A percentile compares a stretch with the other conserved stretches of the same genome.
Evolutionary conservation across 352 stramenopile species (phyloP).

Genomic region (Blastocystis sp.): DNA sequence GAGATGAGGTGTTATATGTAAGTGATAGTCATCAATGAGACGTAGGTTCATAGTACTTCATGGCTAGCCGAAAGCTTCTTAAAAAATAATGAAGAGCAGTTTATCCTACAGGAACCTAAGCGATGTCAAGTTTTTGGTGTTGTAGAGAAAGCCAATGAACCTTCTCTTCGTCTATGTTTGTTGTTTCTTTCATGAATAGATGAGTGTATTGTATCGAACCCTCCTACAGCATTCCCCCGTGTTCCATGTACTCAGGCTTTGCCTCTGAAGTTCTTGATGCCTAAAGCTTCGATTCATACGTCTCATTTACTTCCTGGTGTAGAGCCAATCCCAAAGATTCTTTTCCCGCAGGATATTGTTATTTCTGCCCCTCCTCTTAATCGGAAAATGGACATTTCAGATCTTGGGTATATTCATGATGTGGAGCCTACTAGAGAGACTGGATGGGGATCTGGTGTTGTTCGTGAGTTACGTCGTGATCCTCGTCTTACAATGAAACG

Average conservation of each 20-base stretch:
- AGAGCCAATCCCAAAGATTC: background rate
- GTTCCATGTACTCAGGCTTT: background rate
- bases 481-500: background rate
- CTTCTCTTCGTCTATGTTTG: background rate
- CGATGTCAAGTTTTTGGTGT: background rate
- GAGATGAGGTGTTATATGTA: slow-evolving; percentile 34
- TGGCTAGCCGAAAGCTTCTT: background rate
- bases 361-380: background rate
- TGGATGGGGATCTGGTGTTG: slow-evolving; percentile 14
- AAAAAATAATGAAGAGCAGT: background rate
- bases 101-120: background rate
- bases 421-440: background rate
- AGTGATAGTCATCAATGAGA: background rate
- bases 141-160: background rate
- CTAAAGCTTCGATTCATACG: background rate
- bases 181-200: background rate
- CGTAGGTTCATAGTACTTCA: background rate
- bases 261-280: slow-evolving; percentile 35
- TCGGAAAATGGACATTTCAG: slow-evolving; percentile 27
- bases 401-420: background rate
- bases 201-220: background rate
- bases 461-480: slow-evolving; percentile 25
- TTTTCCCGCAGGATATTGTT: background rate
- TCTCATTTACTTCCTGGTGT: background rate
- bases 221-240: background rate